Base-by-base conservation (phyloP, 2,329 filamentous ascomycete genomes). In the Zalaria obscura region DNA sequence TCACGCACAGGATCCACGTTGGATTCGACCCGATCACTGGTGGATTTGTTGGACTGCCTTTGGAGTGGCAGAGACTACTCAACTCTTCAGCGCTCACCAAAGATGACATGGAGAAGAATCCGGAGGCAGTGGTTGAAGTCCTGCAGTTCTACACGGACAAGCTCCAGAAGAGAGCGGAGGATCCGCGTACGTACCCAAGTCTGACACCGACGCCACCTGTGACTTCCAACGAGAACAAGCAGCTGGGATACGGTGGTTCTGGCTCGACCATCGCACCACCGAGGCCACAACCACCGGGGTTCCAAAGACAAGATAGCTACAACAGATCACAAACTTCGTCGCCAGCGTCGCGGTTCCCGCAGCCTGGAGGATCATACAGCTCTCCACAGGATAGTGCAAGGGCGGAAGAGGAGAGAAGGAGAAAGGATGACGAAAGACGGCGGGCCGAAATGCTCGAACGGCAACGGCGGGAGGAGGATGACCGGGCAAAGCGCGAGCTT, bases 41-140 rank as follows among this genome's bases (percentile, higher is more conserved):
- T 48, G 87, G 91, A 51, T 98, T 98, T 55, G 86, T 93, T 38
- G 91, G 91, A 33, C 64, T 98, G 51, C 91, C 91, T 1, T 80
- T 86, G 4, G 91, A 98, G 67, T 98, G 91, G 91, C 91, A 93
- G 57, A 93, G 93, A 63, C 72, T 98, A 40, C 72, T 98, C 50
- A 96, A 91, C 55, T 88, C 87, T 5, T 96, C 91, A 3, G 91
- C 91, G 44, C 91, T 98, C 55, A 96, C 91, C 45, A 94, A 95
- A 64, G 91, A 98, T 55, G 91, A 98, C 60, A 96, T 96, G 63
- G 86, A 93, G 64, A 88, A 91, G 57, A 95, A 98, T 56, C 91
- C 91, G 4, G 67, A 70, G 48, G 68, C 67, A 27, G 68, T 71
- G 39, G 41, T 86, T 42, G 83, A 89, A 57, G 83, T 86, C 36